Conservation (phyloP, 331 rosid genomes). For the Saraca asoca region DNA sequence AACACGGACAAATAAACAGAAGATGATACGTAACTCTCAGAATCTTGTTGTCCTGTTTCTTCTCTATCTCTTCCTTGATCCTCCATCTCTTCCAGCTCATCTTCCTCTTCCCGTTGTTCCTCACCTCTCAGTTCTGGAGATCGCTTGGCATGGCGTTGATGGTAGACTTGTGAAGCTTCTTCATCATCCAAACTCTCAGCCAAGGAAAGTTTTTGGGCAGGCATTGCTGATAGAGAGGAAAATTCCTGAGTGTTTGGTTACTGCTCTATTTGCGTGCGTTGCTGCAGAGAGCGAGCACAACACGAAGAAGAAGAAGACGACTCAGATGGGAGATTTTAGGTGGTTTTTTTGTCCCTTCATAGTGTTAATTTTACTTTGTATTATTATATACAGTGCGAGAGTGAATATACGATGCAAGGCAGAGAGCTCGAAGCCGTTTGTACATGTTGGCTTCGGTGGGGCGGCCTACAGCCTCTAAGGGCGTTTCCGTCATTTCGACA, state of each 20-base stretch:
- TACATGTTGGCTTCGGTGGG: too few relatives aligned
- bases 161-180: slow-evolving; percentile 44
- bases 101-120: slow-evolving; percentile 41
- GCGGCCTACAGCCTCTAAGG: not conserved
- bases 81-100: not conserved
- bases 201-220: slow-evolving; percentile 84
- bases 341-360: not conserved
- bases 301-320: slow-evolving; percentile 19
- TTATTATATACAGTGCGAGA: not conserved
- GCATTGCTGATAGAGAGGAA: slow-evolving; percentile 58
- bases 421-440: slow-evolving; percentile 3
- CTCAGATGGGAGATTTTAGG: slow-evolving; percentile 37
- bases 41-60: slow-evolving; percentile 42
- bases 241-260: slow-evolving; percentile 8
- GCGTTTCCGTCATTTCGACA: not conserved
- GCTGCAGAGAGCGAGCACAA: slow-evolving; percentile 1
- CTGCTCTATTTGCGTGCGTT: slow-evolving; percentile 19
- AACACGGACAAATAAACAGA: slow-evolving; percentile 8
- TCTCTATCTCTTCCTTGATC: slow-evolving; percentile 40
- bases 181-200: slow-evolving; percentile 52
- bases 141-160: slow-evolving; percentile 59
- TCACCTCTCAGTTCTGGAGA: slow-evolving; percentile 42
- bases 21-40: slow-evolving; percentile 53
- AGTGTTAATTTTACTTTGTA: not conserved
- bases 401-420: not conserved